These are phyloP conservation scores for Linum usitatissimum DNA, from an alignment of 345 rosid genomes.

Conservation along the genomic window DNA sequence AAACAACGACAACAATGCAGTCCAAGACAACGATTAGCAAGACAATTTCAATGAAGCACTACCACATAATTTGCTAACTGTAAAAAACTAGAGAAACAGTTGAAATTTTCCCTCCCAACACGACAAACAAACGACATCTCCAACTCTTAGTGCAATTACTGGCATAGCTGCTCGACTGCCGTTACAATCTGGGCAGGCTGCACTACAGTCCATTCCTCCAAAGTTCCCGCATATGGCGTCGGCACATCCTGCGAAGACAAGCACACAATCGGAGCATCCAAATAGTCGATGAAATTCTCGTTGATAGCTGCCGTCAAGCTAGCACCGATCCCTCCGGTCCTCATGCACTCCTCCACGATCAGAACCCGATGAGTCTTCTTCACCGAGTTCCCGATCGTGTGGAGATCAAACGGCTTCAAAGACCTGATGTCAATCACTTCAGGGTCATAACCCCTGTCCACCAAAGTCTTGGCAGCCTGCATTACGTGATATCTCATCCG, in stretches of 20 bases:
- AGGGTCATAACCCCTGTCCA: constrained; percentile 88
- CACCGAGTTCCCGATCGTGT: constrained; percentile 81
- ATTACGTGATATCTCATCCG: constrained; percentile 95
- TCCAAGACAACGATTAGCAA: too few species aligned
- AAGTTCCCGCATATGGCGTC: constrained; percentile 76
- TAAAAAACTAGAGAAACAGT: too few species aligned
- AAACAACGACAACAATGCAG: too few species aligned
- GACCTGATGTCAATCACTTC: constrained; percentile 94
- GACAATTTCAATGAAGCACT: too few species aligned
- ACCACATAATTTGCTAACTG: too few species aligned
- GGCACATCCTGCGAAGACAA: constrained; percentile 96
- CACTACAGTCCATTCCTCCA: constrained; percentile 90
- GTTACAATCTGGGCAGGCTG: constrained; percentile 93
- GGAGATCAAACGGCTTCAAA: constrained; percentile 76
- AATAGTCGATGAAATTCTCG: constrained; percentile 80
- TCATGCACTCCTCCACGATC: constrained; percentile 96
- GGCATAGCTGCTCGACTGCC: constrained; percentile 87
- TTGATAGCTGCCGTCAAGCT: constrained; percentile 81
- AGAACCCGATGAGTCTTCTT: constrained; percentile 87
- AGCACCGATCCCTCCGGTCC: constrained; percentile 94
- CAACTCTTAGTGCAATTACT: constrained; percentile 20
- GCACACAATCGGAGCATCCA: constrained; percentile 90
- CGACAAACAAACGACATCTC: neutral
- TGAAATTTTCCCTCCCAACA: too few species aligned
- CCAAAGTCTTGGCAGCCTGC: constrained; percentile 90